Conservation (phyloP, 2,329 filamentous ascomycete species). For the Microsporum canis region DNA sequence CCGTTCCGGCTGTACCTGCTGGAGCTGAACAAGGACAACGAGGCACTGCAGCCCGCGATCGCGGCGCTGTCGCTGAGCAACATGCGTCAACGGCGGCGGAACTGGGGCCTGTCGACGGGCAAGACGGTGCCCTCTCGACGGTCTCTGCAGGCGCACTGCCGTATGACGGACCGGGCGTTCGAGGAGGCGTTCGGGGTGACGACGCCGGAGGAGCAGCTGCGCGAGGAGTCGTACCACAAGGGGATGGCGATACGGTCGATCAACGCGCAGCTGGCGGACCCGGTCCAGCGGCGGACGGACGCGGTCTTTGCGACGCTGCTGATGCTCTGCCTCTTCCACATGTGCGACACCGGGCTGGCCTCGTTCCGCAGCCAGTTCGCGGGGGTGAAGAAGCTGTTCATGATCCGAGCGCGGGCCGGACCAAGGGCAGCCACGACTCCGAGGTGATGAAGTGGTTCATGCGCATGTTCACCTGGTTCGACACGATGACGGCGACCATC, state of each 20-base stretch:
- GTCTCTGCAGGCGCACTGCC: constrained; percentile 37
- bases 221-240: constrained; percentile 75
- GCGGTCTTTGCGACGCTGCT: constrained; percentile 79
- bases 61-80: constrained; percentile 84
- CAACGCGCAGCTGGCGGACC: constrained; percentile 72
- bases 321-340: constrained; percentile 80
- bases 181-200: constrained; percentile 32
- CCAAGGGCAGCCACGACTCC: constrained; percentile 42
- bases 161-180: constrained; percentile 30
- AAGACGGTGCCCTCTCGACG: constrained; percentile 40
- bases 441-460: constrained; percentile 71
- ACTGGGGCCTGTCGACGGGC: constrained; percentile 43
- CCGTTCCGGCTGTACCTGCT: constrained; percentile 78
- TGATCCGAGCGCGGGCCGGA: constrained; percentile 54
- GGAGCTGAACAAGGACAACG: constrained; percentile 62
- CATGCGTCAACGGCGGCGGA: constrained; percentile 62
- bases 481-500: constrained; percentile 81
- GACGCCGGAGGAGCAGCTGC: constrained; percentile 48
- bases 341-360: constrained; percentile 84
- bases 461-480: constrained; percentile 86
- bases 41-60: constrained; percentile 82
- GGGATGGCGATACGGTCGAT: constrained; percentile 70
- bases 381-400: constrained; percentile 80
- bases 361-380: constrained; percentile 91
- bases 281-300: constrained; percentile 64